Conservation (phyloP, 257 asterid species). For the Misopates orontium region DNA sequence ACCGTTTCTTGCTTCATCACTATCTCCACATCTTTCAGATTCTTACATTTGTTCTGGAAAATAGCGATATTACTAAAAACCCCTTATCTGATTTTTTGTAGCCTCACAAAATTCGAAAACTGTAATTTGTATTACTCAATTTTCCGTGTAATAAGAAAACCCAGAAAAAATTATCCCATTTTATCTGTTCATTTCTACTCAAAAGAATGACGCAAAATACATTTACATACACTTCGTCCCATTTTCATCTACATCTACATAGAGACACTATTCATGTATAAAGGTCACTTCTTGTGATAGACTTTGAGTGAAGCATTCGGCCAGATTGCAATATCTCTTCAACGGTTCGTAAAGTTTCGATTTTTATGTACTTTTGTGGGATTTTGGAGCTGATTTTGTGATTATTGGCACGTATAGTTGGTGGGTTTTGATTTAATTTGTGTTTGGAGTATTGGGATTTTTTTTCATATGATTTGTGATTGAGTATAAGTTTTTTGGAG, state of each 20-base stretch:
- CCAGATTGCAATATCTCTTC: conserved; percentile 7
- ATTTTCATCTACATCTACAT: conserved; percentile 19
- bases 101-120: conserved; percentile 37
- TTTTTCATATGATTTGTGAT: conserved; percentile 35
- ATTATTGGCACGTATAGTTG: conserved; percentile 5
- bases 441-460: conserved; percentile 23
- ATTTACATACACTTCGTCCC: too few relatives aligned
- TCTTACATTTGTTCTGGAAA: conserved; percentile 32
- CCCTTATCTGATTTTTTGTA: conserved; percentile 29
- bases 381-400: conserved; percentile 27
- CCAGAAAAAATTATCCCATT: conserved; percentile 24
- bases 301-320: conserved; percentile 16
- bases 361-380: conserved; percentile 21
- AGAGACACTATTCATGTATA: conserved; percentile 9
- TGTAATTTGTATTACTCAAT: conserved; percentile 1
- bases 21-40: conserved; percentile 31
- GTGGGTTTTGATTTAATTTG: conserved; percentile 26
- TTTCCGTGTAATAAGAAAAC: conserved; percentile 29
- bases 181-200: conserved; percentile 35
- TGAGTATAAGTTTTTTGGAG: conserved; percentile 48
- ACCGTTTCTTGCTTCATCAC: conserved; percentile 24
- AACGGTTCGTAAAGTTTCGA: conserved; percentile 18
- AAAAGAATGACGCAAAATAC: neutral
- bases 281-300: conserved; percentile 18
- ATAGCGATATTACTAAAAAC: conserved; percentile 15